phyloP scores from a whole-genome alignment of 106 monocot genomes.

The Apostasia shenzhenica region DNA sequence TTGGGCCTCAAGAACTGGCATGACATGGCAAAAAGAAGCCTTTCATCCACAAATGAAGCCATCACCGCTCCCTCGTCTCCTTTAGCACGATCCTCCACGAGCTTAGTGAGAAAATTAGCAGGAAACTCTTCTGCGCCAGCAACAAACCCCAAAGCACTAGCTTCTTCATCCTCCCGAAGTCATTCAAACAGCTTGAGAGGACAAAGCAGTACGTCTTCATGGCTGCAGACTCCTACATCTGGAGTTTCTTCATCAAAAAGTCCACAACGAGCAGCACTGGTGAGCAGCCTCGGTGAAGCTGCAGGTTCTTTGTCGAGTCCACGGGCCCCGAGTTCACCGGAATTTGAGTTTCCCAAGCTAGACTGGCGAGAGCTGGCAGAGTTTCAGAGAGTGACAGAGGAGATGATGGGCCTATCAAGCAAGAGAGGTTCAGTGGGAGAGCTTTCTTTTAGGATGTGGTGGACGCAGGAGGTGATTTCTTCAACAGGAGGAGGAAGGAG shows the following conservation, averaged over 20 bases:
- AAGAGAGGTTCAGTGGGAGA: constrained; percentile 15
- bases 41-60: constrained; percentile 6
- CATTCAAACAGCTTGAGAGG: no score
- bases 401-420: constrained; percentile 6
- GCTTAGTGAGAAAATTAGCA: background rate
- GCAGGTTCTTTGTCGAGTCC: background rate
- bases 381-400: constrained; percentile 23
- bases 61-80: background rate
- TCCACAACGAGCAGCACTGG: no score
- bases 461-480: constrained; percentile 4
- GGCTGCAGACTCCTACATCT: no score
- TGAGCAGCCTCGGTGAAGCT: no score
- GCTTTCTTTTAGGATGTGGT: constrained; percentile 26
- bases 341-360: constrained; percentile 23
- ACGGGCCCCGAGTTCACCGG: background rate
- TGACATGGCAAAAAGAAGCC: constrained; percentile 19
- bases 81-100: background rate
- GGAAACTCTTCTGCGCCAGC: background rate
- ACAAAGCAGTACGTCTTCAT: no score
- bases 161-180: background rate
- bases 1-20: constrained; percentile 36
- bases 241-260: no score
- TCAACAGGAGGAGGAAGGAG: background rate
- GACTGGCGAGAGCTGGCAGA: constrained; percentile 18
- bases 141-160: background rate